Evolutionary conservation across 116 monocot genomes (phyloP).

Genomic region (Zostera marina): DNA sequence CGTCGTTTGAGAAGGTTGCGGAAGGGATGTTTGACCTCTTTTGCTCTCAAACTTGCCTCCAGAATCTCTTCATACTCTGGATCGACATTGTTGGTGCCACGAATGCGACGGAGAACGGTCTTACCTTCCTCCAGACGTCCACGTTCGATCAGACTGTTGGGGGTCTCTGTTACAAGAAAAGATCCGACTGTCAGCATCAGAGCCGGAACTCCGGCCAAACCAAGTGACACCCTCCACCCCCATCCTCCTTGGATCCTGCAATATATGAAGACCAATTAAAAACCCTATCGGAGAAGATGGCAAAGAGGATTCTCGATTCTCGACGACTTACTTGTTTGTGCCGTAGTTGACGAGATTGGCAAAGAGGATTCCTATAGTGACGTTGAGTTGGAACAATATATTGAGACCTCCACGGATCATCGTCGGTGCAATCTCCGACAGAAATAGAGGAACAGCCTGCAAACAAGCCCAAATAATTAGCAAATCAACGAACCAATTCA

Average conservation of each 20-base stretch:
- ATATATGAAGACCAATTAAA: not conserved
- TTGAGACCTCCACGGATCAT: slow-evolving; percentile 56
- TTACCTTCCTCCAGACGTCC: slow-evolving; percentile 44
- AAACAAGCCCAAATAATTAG: not conserved
- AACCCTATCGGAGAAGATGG: not conserved
- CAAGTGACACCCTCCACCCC: slow-evolving; percentile 70
- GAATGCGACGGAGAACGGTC: slow-evolving; percentile 37
- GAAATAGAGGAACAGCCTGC: slow-evolving; percentile 70
- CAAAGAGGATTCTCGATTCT: not conserved
- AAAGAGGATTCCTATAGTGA: slow-evolving; percentile 76
- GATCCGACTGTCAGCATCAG: slow-evolving; percentile 42
- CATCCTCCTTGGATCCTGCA: slow-evolving; percentile 49
- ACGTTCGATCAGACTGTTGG: slow-evolving; percentile 63
- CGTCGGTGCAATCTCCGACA: slow-evolving; percentile 70
- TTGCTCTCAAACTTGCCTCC: slow-evolving; percentile 31
- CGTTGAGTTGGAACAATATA: slow-evolving; percentile 77
- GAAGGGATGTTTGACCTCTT: slow-evolving; percentile 67
- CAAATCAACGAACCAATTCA: not conserved
- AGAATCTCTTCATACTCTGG: slow-evolving; percentile 58
- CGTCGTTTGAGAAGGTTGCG: slow-evolving; percentile 39
- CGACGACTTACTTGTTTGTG: slow-evolving; percentile 16
- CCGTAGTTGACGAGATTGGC: slow-evolving; percentile 66
- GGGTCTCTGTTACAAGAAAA: slow-evolving; percentile 40
- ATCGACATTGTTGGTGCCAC: slow-evolving; percentile 49
- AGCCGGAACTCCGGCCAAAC: slow-evolving; percentile 54